Percentiles rank a stretch among this genome's conserved stretches.
phyloP scores from a whole-genome alignment of 2,329 filamentous ascomycete genomes.

The Claviceps maximensis region DNA sequence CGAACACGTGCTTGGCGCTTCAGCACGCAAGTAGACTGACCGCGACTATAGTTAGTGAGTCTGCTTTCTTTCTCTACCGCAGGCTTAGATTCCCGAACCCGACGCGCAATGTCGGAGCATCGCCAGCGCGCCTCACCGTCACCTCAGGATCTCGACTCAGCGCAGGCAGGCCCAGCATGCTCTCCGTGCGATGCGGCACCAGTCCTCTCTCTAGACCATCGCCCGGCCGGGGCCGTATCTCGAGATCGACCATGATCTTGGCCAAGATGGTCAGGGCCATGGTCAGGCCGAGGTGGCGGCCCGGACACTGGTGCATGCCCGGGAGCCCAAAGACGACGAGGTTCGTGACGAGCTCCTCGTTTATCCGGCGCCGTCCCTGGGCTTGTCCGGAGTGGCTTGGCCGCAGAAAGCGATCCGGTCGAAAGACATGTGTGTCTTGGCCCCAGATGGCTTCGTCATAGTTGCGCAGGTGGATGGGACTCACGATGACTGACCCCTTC shows the following conservation, averaged over 20 bases:
- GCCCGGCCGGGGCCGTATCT: neutral
- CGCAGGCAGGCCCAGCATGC: neutral
- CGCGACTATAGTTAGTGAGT: no score
- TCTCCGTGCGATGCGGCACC: no score
- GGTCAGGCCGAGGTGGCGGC: neutral
- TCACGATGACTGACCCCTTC: neutral
- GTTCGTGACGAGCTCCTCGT: neutral
- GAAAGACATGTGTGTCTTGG: neutral
- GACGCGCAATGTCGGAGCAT: neutral
- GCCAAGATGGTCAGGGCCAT: neutral
- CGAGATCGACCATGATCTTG: neutral
- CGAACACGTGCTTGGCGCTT: no score
- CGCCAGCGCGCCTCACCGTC: neutral
- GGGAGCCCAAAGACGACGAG: neutral
- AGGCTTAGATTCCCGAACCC: neutral
- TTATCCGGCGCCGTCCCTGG: neutral
- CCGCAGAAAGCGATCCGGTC: neutral
- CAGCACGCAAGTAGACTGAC: no score
- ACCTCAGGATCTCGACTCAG: neutral
- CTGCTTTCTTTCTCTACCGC: no score
- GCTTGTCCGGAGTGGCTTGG: no score
- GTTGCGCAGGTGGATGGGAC: neutral
- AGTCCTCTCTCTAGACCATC: neutral
- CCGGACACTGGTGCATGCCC: neutral
- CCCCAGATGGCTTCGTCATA: neutral